These are phyloP conservation scores for Pseudogymnoascus sp. DNA, from an alignment of 2,329 filamentous ascomycete genomes.

Conservation along the genomic window DNA sequence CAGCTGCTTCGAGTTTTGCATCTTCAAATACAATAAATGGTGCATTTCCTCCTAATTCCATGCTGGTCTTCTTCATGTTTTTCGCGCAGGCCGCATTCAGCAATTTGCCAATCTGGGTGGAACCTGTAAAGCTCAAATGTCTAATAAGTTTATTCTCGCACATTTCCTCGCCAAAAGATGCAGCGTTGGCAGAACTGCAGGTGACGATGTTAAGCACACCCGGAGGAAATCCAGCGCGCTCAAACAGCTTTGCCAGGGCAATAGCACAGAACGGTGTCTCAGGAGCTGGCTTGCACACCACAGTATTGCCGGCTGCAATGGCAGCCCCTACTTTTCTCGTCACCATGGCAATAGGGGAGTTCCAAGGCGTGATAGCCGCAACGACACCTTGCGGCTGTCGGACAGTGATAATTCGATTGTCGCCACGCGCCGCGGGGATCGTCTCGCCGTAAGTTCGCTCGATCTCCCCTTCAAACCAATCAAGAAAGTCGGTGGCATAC, in stretches of 20 bases:
- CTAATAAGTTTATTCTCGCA: too few species aligned
- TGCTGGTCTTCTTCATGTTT: conserved; percentile 56
- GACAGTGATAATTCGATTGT: conserved; percentile 60
- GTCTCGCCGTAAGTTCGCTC: conserved; percentile 55
- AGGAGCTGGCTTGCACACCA: conserved; percentile 66
- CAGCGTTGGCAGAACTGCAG: conserved; percentile 28
- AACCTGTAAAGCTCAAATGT: conserved; percentile 51
- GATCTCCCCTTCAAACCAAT: conserved; percentile 55
- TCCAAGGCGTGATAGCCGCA: conserved; percentile 63
- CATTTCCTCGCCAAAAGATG: conserved; percentile 53
- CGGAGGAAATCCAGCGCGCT: conserved; percentile 48
- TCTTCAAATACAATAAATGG: conserved; percentile 60
- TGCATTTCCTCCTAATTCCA: conserved; percentile 59
- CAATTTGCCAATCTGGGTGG: conserved; percentile 54
- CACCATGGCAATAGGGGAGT: conserved; percentile 63
- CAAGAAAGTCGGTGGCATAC: conserved; percentile 45
- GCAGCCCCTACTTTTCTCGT: conserved; percentile 61
- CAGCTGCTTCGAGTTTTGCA: conserved; percentile 51
- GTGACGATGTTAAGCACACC: conserved; percentile 57
- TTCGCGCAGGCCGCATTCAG: conserved; percentile 52
- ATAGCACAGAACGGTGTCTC: conserved; percentile 56
- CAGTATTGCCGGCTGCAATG: conserved; percentile 64
- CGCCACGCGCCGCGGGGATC: conserved; percentile 40
- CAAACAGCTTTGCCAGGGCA: conserved; percentile 45
- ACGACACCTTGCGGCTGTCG: conserved; percentile 68